phyloP scores from a whole-genome alignment of 208 protist species.

The Trypanosoma boissoni region DNA sequence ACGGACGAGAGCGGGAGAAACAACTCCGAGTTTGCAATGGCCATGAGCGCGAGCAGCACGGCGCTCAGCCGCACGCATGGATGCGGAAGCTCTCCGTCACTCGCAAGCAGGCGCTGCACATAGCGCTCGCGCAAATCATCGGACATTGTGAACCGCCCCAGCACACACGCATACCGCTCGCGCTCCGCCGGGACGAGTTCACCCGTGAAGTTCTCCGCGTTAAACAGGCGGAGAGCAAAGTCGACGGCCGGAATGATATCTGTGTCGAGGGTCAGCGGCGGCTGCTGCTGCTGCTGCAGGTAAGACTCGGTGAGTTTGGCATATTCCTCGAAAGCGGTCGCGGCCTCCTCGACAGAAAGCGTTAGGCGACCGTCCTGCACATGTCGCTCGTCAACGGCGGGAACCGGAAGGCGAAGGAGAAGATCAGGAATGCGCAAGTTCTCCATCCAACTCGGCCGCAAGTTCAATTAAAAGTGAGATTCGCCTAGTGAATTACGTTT shows the following conservation, averaged over 20 bases:
- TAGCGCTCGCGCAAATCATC: constrained; percentile 45
- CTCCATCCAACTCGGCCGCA: constrained; percentile 5
- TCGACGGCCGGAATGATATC: constrained; percentile 58
- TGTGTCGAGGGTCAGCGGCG: constrained; percentile 18
- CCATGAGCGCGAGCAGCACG: constrained; percentile 60
- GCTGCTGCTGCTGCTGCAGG: constrained; percentile 6
- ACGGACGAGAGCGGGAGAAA: constrained; percentile 47
- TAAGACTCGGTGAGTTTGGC: constrained; percentile 10
- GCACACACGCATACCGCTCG: constrained; percentile 29
- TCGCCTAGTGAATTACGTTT: too few species aligned
- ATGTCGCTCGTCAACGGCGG: constrained; percentile 33
- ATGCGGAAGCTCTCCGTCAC: constrained; percentile 83
- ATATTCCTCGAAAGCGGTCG: constrained; percentile 26
- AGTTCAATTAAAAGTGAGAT: not conserved
- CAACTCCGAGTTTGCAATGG: constrained; percentile 38
- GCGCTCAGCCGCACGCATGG: constrained; percentile 56
- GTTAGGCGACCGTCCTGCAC: constrained; percentile 33
- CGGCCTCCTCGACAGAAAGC: constrained; percentile 49
- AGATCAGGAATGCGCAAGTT: constrained; percentile 31
- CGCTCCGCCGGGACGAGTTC: constrained; percentile 64
- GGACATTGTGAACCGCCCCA: constrained; percentile 34
- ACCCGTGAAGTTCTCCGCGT: constrained; percentile 85
- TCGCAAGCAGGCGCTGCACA: constrained; percentile 74
- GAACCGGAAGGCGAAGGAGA: constrained; percentile 55
- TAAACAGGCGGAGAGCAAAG: constrained; percentile 82